phyloP scores from a whole-genome alignment of 208 protist species.

The Trypanosomatidae sp. region DNA sequence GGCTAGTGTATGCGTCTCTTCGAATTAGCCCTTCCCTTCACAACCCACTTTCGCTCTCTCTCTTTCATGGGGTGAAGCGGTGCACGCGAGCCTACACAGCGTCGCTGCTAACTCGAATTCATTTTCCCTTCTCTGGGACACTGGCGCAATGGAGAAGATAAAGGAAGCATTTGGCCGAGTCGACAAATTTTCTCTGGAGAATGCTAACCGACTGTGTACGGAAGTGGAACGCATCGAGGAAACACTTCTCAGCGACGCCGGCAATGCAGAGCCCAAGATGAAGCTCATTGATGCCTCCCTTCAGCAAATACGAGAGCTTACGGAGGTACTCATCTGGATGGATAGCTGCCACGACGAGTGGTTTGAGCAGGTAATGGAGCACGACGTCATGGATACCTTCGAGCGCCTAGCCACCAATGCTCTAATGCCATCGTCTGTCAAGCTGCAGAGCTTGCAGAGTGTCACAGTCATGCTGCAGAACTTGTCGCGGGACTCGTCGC shows the following conservation, averaged over 20 bases:
- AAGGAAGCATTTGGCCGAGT: constrained; percentile 25
- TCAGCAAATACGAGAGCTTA: constrained; percentile 53
- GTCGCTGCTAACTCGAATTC: not conserved
- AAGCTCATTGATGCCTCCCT: constrained; percentile 18
- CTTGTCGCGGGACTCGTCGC: constrained; percentile 50
- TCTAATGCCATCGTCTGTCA: constrained; percentile 40
- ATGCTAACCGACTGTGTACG: constrained; percentile 52
- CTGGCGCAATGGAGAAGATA: constrained; percentile 15
- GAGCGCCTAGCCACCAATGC: constrained; percentile 73
- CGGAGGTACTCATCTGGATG: constrained; percentile 83
- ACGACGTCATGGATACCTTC: constrained; percentile 62
- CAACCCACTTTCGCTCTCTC: not conserved
- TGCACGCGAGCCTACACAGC: not conserved
- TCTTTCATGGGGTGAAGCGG: not conserved
- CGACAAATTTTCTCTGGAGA: constrained; percentile 51
- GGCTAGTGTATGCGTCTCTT: not conserved
- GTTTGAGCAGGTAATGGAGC: constrained; percentile 75
- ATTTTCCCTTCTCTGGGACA: not conserved
- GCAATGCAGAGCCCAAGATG: constrained; percentile 4
- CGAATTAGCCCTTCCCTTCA: not conserved
- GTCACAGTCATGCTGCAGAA: constrained; percentile 85
- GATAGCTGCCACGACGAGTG: constrained; percentile 66
- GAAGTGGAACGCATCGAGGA: constrained; percentile 42
- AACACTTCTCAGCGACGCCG: constrained; percentile 2
- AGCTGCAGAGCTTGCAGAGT: constrained; percentile 68